Conservation (phyloP, 495 filamentous ascomycete species). For the Cercophora samala region DNA sequence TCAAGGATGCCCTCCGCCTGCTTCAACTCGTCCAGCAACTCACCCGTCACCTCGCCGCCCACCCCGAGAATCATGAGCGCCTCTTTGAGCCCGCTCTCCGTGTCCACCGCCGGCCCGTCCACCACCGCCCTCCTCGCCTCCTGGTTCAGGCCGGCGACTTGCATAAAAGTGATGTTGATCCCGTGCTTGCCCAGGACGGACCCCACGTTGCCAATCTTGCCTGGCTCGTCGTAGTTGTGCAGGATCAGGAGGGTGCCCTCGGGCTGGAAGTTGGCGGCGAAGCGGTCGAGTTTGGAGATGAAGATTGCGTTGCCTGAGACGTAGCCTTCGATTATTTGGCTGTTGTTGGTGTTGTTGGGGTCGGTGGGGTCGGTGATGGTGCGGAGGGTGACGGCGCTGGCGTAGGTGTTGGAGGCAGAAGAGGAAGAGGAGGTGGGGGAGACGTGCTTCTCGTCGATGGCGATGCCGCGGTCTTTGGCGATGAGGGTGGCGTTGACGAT, state of each 20-base stretch:
- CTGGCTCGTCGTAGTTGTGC: constrained; percentile 68
- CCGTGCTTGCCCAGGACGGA: constrained; percentile 57
- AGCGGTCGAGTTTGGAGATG: constrained; percentile 64
- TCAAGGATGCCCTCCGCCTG: constrained; percentile 58
- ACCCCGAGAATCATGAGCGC: constrained; percentile 73
- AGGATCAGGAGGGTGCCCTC: constrained; percentile 62
- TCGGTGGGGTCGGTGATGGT: too few relatives aligned
- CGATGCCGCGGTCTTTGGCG: constrained; percentile 64
- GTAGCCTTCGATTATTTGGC: constrained; percentile 59
- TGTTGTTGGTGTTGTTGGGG: too few relatives aligned
- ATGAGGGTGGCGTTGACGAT: constrained; percentile 70
- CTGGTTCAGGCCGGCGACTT: constrained; percentile 53
- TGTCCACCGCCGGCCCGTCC: constrained; percentile 24
- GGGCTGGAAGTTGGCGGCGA: constrained; percentile 60
- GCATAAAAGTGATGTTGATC: constrained; percentile 72
- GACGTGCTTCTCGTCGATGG: constrained; percentile 61
- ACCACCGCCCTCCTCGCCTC: constrained; percentile 29
- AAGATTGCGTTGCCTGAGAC: constrained; percentile 55
- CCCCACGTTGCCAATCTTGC: constrained; percentile 71
- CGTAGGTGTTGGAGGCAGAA: constrained; percentile 52
- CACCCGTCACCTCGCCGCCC: constrained; percentile 52
- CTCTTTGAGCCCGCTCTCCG: constrained; percentile 43
- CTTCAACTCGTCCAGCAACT: constrained; percentile 53
- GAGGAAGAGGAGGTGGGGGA: constrained; percentile 32
- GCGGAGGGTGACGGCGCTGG: constrained; percentile 58